Evolutionary conservation across 768 basidiomycete species (phyloP).

Genomic region (Dioszegia hungarica): DNA sequence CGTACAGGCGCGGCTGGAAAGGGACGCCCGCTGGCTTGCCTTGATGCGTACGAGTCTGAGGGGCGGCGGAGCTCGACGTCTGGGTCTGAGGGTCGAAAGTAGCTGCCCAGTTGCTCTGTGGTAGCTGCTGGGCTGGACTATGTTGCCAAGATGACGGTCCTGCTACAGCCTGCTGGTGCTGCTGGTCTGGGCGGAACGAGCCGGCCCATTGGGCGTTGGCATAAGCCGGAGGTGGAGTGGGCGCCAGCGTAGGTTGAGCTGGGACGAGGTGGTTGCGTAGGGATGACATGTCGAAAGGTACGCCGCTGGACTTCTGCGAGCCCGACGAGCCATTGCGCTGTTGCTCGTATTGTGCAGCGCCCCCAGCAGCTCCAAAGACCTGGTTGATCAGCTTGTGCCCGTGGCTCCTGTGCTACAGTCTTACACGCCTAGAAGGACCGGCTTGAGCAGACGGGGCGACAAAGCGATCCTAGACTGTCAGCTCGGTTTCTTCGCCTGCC

Average conservation of each 20-base stretch:
- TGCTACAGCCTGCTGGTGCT: neutral
- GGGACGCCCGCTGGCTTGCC: too few relatives aligned
- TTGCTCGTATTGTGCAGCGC: neutral
- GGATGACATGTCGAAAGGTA: conserved; percentile 31
- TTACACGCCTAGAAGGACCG: conserved; percentile 29
- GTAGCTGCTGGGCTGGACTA: neutral
- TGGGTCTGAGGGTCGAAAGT: neutral
- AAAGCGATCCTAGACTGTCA: conserved; percentile 27
- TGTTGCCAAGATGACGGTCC: neutral
- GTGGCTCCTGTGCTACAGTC: neutral
- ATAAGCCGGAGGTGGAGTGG: neutral
- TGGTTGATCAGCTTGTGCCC: neutral
- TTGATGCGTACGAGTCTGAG: too few relatives aligned
- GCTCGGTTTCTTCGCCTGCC: neutral
- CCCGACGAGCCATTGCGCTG: neutral
- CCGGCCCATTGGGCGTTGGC: conserved; percentile 1
- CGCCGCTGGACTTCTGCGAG: conserved; percentile 4
- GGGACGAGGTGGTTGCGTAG: conserved; percentile 28
- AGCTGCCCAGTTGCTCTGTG: neutral
- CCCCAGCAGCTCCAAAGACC: conserved; percentile 8
- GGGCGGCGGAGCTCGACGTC: neutral
- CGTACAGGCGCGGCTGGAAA: neutral
- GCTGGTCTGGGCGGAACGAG: neutral
- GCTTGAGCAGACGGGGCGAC: conserved; percentile 26
- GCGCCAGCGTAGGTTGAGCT: neutral